Conservation (phyloP, 768 basidiomycete genomes). For the Suillus subaureus region DNA sequence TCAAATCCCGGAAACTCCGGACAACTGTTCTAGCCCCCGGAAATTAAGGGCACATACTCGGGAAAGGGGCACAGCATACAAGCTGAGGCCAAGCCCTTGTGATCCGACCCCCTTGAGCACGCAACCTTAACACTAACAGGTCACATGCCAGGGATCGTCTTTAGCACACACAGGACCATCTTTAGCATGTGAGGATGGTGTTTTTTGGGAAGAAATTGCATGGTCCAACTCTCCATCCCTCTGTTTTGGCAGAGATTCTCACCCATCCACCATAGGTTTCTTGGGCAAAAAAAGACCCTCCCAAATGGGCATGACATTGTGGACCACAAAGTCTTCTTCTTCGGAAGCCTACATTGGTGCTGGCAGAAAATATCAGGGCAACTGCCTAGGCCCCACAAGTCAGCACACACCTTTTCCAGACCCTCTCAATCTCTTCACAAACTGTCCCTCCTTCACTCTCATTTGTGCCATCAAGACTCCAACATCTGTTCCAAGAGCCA, state of each 20-base stretch:
- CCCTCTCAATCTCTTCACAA: not conserved
- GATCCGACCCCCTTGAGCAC: too few species aligned
- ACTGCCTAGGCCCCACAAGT: not conserved
- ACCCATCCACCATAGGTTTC: not conserved
- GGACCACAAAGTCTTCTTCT: not conserved
- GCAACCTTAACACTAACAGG: too few species aligned
- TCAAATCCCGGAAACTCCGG: too few species aligned
- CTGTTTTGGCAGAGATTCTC: not conserved
- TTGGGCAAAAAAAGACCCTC: not conserved
- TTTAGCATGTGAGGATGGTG: not conserved
- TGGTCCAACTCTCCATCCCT: not conserved
- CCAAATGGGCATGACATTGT: not conserved
- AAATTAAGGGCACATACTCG: too few species aligned
- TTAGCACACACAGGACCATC: not conserved
- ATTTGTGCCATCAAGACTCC: not conserved
- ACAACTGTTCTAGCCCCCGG: too few species aligned
- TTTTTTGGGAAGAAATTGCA: not conserved
- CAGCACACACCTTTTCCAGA: not conserved
- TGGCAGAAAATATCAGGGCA: not conserved
- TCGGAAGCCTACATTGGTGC: not conserved
- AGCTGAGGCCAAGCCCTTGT: too few species aligned
- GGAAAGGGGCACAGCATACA: too few species aligned
- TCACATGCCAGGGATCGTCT: not conserved
- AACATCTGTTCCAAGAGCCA: not conserved
- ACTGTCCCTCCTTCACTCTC: not conserved